Base-by-base conservation (phyloP, 768 basidiomycete species). In the Collybiopsis confluens region DNA sequence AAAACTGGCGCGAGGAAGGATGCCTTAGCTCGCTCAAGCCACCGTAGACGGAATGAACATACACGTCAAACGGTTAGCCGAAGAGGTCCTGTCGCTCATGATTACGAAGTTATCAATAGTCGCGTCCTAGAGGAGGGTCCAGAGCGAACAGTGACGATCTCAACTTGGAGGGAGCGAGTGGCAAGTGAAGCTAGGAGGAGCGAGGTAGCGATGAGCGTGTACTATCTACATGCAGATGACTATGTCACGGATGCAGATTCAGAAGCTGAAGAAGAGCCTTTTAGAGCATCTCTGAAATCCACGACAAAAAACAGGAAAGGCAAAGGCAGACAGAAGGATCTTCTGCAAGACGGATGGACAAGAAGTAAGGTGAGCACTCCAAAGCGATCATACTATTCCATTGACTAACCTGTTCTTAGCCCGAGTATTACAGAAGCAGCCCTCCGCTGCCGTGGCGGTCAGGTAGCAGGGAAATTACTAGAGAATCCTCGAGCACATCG, bases 141-240 rank as follows among this genome's bases (percentile, higher is more conserved):
- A 1, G 78, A 79, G 52, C 70, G 69, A 52, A 80, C 78, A 7
- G 78, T 80, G 4, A 80, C 78, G 44, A 76, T 85, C 51, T 75
- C 71, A 21, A 73, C 72, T 8, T 85, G 83, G 83, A 68, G 81
- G 30, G 78, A 83, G 59, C 75, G 78, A 41, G 77, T 80, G 49
- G 45, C 47, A 15, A 57, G 52, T 54, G 60, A 59, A 42, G 28
- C 43, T 23, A 66, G 52, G 24, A 64, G 53, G 43, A 51, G 54
- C 35, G 54, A 48, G 23, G 30, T 33, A 4, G 45, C 41, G 30
- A 45, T 48, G 35, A 27, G 40, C 23, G 30, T 55, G 5, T 55
- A 54, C 33, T 54, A 47, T 40, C n/a, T 54, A 16, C 46, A 47
- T 26, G 54, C 54, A 33, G 30, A 62, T 63, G 63, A 47, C 59